Evolutionary conservation across 2,329 filamentous ascomycete species (phyloP), one percentile per base, ranked within the genome.

Genomic region (Scolecobasidium constrictum): DNA sequence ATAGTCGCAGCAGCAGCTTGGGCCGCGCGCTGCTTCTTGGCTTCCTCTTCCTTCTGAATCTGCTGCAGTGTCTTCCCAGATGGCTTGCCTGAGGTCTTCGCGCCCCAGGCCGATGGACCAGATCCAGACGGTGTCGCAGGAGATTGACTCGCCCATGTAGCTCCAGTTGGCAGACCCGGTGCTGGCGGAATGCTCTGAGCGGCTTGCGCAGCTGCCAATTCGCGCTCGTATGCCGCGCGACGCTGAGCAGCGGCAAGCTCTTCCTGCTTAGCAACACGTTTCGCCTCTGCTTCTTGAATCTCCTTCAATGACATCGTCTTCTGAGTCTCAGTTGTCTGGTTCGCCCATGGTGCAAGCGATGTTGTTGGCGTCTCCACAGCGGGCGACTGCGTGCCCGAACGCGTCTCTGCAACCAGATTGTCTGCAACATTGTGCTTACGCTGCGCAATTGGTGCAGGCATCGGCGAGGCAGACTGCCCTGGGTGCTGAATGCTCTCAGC

Each of bases 31-130:
- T 83, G 80, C 72, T 98, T 98, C 50, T 85, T 81, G 15, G 75
- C 73, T 58, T 96, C 92, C 57, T 98, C 92, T 64, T 98, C 92
- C 49, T 88, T 88, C 60, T 96, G 92, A 46, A 98, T 96, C 52
- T 96, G 90, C 18, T 87, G 86, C 35, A 96, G 71, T 0, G 87
- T 94, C 74, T 95, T 95, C 46, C 67, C 62, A 1, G 67, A 62
- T 3, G 80, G 77, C 12, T 65, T 66, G 22, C 61, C 53, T 5
- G 76, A 75, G 5, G 44, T 35, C 33, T 45, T 45, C 19, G 37
- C 38, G 16, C 36, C 36, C 43, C 43, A 45, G 16, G 41, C 43
- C 15, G 43, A 41, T 12, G 36, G 19, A 13, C 23, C 43, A n/a
- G 39, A 33, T 16, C 17, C 16, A 5, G 39, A 18, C 5, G 31